Conservation (phyloP, 2,329 filamentous ascomycete genomes). For the Penicillium sp. region DNA sequence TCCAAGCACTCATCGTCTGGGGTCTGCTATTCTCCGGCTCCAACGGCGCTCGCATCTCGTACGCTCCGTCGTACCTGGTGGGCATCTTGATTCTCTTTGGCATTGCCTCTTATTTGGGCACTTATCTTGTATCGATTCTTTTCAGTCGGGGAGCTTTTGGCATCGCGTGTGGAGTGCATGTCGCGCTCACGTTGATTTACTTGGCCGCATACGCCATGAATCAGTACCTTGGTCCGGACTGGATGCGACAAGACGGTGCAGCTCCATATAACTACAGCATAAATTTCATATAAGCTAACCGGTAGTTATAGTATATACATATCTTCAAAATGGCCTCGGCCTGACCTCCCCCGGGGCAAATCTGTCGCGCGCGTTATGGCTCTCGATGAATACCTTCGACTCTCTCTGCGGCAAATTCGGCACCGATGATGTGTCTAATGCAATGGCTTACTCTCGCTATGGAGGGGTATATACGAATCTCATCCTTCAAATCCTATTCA, state of each 20-base stretch:
- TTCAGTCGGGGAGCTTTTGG: constrained; percentile 76
- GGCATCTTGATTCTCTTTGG: constrained; percentile 77
- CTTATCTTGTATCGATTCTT: constrained; percentile 79
- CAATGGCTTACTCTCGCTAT: constrained; percentile 68
- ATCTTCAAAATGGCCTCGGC: constrained; percentile 3
- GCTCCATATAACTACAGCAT: not conserved
- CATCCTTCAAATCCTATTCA: constrained; percentile 54
- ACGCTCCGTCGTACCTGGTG: constrained; percentile 75
- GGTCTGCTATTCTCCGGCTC: not conserved
- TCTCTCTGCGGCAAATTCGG: constrained; percentile 59
- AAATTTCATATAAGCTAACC: not conserved
- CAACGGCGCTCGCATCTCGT: constrained; percentile 60
- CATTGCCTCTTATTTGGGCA: constrained; percentile 68
- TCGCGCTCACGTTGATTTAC: constrained; percentile 1
- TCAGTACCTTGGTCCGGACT: constrained; percentile 1
- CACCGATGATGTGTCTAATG: constrained; percentile 61
- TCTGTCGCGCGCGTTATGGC: constrained; percentile 67
- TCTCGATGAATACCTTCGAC: constrained; percentile 79
- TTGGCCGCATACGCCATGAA: constrained; percentile 6
- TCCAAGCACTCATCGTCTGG: constrained; percentile 2
- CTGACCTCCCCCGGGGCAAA: constrained; percentile 70
- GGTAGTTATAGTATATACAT: not conserved
- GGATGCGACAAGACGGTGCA: not conserved
- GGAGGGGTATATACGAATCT: constrained; percentile 84
- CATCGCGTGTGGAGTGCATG: constrained; percentile 62